Evolutionary conservation across 768 basidiomycete species (phyloP), one percentile per base, ranked within the genome.

Genomic region (Pisolithus microcarpus): DNA sequence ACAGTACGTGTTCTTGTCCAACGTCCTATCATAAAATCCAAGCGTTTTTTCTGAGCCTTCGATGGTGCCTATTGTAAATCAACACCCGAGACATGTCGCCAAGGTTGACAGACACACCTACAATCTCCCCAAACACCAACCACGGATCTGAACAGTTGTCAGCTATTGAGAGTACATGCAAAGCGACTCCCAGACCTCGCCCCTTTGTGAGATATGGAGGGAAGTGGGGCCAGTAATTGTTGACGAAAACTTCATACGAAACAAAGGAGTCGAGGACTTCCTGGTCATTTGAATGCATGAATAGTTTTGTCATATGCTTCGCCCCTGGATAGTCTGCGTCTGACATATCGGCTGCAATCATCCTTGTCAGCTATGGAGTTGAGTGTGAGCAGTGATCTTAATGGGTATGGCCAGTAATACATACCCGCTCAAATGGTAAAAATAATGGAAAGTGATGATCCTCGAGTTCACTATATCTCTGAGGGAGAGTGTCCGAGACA

Each of bases 361-460:
- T 67, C 24, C 36, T 54, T 3, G 51, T 57, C 0, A 65, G 57
- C 64, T 65, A 37, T 13, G 28, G 2, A 48, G 18, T 34, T 16
- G 42, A 7, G 8, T 13, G 7, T 55, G 43, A 53, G 46, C 7
- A 0, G 26, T 28, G n/a, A 8, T 4, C 26, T 13, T 19, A 21
- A 42, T 0, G 31, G 7, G 2, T 36, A 4, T 4, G 18, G 7
- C 26, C 15, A 28, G 13, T 2, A 38, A 1, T 13, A 40, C 21
- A 56, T 74, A 84, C 85, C 48, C 72, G 70, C 57, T 85, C 78
- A 49, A 80, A 83, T 0, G 85, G 84, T 1, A 85, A 58, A 53
- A 87, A 88, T 38, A 88, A 62, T 0, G 86, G 86, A 48, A 87
- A 88, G 58, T 88, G 76, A 0, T 70, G 58, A 31, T 84, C 82